Evolutionary conservation across 2,329 filamentous ascomycete species (phyloP).

Genomic region (Cladorrhinum sp.): DNA sequence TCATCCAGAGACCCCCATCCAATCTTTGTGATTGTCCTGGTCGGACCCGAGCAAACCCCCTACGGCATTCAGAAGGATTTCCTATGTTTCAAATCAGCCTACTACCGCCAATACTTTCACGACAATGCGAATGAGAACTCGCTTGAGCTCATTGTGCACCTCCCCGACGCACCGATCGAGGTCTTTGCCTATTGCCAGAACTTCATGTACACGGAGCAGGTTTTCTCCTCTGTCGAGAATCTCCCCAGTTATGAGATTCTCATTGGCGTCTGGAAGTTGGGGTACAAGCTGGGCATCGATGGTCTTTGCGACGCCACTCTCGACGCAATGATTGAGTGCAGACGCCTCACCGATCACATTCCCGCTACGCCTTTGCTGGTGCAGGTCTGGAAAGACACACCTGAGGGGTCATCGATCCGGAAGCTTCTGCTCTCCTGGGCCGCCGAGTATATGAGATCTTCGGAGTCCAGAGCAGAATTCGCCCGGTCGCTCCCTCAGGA

Average conservation of each 20-base stretch:
- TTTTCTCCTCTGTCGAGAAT: constrained; percentile 41
- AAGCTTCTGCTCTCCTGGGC: constrained; percentile 59
- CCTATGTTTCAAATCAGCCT: constrained; percentile 49
- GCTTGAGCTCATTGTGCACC: constrained; percentile 49
- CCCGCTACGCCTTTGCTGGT: constrained; percentile 58
- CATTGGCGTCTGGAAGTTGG: constrained; percentile 56
- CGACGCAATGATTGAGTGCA: constrained; percentile 55
- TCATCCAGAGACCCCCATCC: constrained; percentile 49
- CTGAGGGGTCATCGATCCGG: constrained; percentile 57
- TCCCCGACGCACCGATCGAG: constrained; percentile 47
- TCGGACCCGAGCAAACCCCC: constrained; percentile 50
- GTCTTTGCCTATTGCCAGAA: constrained; percentile 55
- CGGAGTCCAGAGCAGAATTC: constrained; percentile 54
- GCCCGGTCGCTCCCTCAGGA: constrained; percentile 60
- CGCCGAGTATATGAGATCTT: constrained; percentile 60
- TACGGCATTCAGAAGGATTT: constrained; percentile 60
- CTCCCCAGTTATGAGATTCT: constrained; percentile 53
- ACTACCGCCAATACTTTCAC: constrained; percentile 47
- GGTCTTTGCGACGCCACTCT: constrained; percentile 56
- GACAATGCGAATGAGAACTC: constrained; percentile 34
- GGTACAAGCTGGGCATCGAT: constrained; percentile 48
- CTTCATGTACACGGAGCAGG: constrained; percentile 50
- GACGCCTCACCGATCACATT: constrained; percentile 51
- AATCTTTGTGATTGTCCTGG: constrained; percentile 52
- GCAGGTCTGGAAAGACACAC: constrained; percentile 60